Conservation (phyloP, 768 basidiomycete species). For the Pisolithus orientalis region DNA sequence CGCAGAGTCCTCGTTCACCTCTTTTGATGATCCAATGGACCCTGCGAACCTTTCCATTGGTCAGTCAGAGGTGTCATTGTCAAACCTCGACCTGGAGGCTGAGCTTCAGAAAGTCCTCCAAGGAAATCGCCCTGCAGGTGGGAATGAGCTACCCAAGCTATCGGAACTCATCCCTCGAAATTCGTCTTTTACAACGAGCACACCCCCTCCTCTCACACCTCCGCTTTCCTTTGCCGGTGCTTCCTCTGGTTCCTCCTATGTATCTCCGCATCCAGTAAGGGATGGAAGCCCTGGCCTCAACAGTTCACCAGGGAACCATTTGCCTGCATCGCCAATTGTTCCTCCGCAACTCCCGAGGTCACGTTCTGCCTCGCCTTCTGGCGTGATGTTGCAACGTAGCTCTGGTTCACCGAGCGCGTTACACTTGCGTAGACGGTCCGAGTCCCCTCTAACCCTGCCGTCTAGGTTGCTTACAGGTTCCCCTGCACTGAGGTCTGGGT, state of each 20-base stretch:
- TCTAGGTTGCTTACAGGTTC: slow-evolving; percentile 12
- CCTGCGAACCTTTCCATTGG: slow-evolving; percentile 30
- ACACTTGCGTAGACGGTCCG: slow-evolving; percentile 15
- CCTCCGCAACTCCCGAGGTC: not conserved
- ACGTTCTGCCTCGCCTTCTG: slow-evolving; percentile 10
- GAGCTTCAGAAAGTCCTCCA: slow-evolving; percentile 21
- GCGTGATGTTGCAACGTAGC: slow-evolving; percentile 4
- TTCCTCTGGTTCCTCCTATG: slow-evolving; percentile 12
- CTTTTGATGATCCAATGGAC: slow-evolving; percentile 24
- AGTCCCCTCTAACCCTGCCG: slow-evolving; percentile 16
- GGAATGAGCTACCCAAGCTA: slow-evolving; percentile 14
- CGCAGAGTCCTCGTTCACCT: slow-evolving; percentile 22
- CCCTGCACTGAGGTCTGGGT: slow-evolving; percentile 17
- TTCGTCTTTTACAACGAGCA: slow-evolving; percentile 20
- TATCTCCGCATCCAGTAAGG: slow-evolving; percentile 4
- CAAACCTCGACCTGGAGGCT: slow-evolving; percentile 26
- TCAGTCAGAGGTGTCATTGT: slow-evolving; percentile 31
- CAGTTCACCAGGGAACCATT: slow-evolving; percentile 3
- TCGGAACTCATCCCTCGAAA: slow-evolving; percentile 20
- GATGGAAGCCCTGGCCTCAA: slow-evolving; percentile 1
- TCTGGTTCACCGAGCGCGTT: slow-evolving; percentile 16
- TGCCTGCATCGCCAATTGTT: not conserved
- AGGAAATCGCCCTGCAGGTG: slow-evolving; percentile 7
- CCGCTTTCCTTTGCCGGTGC: slow-evolving; percentile 12
- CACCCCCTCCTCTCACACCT: slow-evolving; percentile 19